These are phyloP conservation scores for Ciborinia camelliae DNA, from an alignment of 2,329 filamentous ascomycete species.

Conservation along the genomic window DNA sequence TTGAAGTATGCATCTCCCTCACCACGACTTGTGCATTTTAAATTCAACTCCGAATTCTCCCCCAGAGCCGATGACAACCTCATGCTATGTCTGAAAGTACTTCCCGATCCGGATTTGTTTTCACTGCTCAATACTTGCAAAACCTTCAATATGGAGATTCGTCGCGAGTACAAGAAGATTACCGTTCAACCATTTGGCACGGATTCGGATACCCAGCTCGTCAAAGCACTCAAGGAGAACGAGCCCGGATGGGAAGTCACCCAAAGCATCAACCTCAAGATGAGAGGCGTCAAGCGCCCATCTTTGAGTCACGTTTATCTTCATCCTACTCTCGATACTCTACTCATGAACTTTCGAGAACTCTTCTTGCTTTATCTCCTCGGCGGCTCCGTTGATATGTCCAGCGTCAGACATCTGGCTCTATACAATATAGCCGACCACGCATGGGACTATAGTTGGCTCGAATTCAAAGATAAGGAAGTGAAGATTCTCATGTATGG, in stretches of 20 bases:
- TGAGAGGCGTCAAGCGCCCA: no score
- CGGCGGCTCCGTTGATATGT: neutral
- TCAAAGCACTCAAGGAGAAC: neutral
- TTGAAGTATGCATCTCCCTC: neutral
- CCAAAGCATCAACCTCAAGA: no score
- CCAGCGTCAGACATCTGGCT: neutral
- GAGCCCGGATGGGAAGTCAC: no score
- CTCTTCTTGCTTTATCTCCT: neutral
- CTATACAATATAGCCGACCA: neutral
- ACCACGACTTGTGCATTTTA: neutral
- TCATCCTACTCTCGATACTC: neutral
- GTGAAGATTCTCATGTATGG: neutral
- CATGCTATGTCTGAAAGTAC: neutral
- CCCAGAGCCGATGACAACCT: rapidly evolving
- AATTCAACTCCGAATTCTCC: neutral
- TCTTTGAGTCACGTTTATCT: neutral
- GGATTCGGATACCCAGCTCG: neutral
- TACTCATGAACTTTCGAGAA: neutral
- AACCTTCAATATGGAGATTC: neutral
- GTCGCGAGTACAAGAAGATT: neutral
- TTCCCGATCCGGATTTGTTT: neutral
- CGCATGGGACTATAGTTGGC: neutral
- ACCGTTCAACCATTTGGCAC: neutral
- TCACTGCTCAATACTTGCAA: neutral
- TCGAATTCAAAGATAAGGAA: neutral